Conservation (phyloP, 192 early-diverging fungal genomes). For the Linnemannia exigua region DNA sequence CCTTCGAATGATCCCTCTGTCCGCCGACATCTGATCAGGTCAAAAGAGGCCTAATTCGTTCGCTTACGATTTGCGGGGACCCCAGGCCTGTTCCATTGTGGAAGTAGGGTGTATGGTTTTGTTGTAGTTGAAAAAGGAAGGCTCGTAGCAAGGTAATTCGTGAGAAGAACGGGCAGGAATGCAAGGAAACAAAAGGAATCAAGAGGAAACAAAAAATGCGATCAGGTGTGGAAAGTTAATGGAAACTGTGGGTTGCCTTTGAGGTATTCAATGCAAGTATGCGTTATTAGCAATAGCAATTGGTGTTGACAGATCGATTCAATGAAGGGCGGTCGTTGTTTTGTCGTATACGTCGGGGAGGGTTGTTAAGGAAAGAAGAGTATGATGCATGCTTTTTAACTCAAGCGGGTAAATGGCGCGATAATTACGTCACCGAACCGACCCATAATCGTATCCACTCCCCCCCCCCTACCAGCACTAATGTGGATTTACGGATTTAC, state of each 20-base stretch:
- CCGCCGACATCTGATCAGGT: neutral
- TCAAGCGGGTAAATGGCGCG: too few relatives aligned
- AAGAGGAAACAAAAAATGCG: neutral
- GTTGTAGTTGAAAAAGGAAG: neutral
- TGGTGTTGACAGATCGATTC: neutral
- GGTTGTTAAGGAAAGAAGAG: neutral
- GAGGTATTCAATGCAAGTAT: neutral
- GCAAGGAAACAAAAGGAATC: neutral
- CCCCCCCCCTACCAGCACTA: neutral
- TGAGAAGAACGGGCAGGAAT: neutral
- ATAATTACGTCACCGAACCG: too few relatives aligned
- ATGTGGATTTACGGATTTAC: too few relatives aligned
- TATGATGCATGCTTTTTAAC: neutral
- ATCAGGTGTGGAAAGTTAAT: neutral
- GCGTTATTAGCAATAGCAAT: neutral
- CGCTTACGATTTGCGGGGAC: conserved; percentile 49
- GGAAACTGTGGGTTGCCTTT: neutral
- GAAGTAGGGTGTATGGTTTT: neutral
- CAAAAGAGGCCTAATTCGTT: neutral
- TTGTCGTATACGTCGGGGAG: neutral
- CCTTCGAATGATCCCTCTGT: neutral
- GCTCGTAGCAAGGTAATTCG: neutral
- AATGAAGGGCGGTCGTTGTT: neutral
- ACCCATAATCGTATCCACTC: too few relatives aligned
- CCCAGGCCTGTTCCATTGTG: conserved; percentile 47